phyloP scores from a whole-genome alignment of 495 filamentous ascomycete genomes.

The Annulohypoxylon nitens region DNA sequence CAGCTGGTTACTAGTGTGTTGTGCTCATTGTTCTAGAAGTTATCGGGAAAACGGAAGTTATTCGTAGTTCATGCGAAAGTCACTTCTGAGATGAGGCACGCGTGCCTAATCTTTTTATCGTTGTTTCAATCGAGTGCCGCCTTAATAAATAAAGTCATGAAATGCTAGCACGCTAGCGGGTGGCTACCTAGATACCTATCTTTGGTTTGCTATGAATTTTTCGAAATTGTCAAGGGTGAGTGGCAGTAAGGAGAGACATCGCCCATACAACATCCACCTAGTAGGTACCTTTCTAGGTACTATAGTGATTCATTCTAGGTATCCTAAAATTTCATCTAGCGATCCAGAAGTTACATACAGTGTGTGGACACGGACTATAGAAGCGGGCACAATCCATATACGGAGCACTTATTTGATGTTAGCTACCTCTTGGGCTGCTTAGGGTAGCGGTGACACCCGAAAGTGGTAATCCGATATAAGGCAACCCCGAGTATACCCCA shows the following conservation, averaged over 20 bases:
- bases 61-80: background rate
- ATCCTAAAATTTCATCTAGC: background rate
- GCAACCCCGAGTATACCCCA: slow-evolving; percentile 16
- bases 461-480: slow-evolving; percentile 5
- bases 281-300: too few species aligned
- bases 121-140: background rate
- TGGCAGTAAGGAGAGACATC: too few species aligned
- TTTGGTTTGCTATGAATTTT: background rate
- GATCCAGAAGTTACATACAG: background rate
- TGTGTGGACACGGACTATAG: background rate
- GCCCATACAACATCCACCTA: too few species aligned
- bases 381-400: background rate
- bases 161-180: background rate
- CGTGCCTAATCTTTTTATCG: too few species aligned
- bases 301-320: background rate
- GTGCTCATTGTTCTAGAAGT: background rate
- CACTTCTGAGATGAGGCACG: background rate
- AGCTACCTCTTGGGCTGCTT: background rate
- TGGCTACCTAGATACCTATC: background rate
- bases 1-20: background rate
- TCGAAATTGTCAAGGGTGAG: too few species aligned
- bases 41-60: slow-evolving; percentile 6
- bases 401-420: slow-evolving; percentile 1
- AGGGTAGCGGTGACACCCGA: background rate
- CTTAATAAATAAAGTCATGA: background rate